Base-by-base conservation (phyloP, 2,329 filamentous ascomycete species). In the Colletotrichum lini region DNA sequence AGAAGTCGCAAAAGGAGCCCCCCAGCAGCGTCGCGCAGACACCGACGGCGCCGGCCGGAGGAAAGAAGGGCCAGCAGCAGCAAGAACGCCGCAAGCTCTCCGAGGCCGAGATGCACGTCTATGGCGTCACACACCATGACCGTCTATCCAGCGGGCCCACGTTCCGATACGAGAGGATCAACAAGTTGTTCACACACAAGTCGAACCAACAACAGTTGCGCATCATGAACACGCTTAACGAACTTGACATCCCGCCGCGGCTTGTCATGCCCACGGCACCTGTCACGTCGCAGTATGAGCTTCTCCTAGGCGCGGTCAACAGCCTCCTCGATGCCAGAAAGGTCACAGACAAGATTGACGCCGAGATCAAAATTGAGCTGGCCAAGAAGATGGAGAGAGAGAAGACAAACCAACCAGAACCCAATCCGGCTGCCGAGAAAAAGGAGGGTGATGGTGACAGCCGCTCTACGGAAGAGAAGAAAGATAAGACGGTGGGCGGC, bases 101-200 rank as follows among this genome's bases (percentile, higher is more conserved):
- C 5, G 87, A 92, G 57, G 90, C 93, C 75, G 93, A 97, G 82
- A 92, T 95, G 82, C 82, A 89, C 73, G 88, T 92, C 44, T 98
- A 96, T 78, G 96, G 96, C 73, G 93, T 99, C 12, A 90, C 92
- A 9, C 91, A 94, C 74, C 93, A 96, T 79, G 96, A 98, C 67
- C 93, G 96, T 38, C 87, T 98, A 49, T 91, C 92, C 2, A 93
- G 92, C 10, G 96, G 96, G 8, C 94, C 98, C 45, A 92, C 94
- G 16, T 98, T 98, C 87, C 93, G 96, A 15, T 94, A 94, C 38
- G 93, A 96, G 76, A 92, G 90, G 79, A 89, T 96, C 70, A 91
- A 92, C 75, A 95, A 95, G 80, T 89, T 94, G 30, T 92, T 94
- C 67, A 90, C 91, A 47, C 92, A 92, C 74, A 95, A 95, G 83